Percentiles rank a stretch among this genome's conserved stretches.
Evolutionary conservation across 768 basidiomycete species (phyloP).

Genomic region (Leucosporidium yakuticum): DNA sequence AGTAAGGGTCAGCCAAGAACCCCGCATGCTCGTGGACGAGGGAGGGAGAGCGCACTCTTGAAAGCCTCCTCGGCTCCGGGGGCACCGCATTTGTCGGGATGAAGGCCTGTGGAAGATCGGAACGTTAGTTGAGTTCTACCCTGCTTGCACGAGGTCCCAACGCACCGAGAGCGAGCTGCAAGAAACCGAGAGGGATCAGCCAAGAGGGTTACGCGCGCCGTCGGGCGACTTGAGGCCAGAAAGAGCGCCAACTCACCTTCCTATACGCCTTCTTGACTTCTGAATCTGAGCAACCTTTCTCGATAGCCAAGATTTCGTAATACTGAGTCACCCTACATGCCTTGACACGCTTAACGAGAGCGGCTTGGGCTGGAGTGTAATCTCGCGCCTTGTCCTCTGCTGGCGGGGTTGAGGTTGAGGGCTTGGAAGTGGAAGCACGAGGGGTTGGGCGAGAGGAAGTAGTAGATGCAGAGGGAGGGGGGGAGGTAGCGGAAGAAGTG

Average conservation of each 20-base stretch:
- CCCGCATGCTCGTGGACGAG: neutral
- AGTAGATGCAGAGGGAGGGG: neutral
- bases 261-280: conserved; percentile 93
- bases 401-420: neutral
- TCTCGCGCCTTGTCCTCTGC: neutral
- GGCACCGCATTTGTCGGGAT: conserved; percentile 90
- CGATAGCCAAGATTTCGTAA: conserved; percentile 80
- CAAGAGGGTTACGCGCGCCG: too few relatives aligned
- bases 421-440: neutral
- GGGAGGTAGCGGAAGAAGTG: conserved; percentile 42
- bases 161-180: conserved; percentile 22
- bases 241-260: conserved; percentile 56
- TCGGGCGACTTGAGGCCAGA: neutral
- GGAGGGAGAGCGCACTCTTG: conserved; percentile 62
- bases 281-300: conserved; percentile 70
- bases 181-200: neutral
- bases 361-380: conserved; percentile 49
- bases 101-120: conserved; percentile 52
- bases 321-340: conserved; percentile 82
- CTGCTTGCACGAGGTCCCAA: too few relatives aligned
- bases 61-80: conserved; percentile 97
- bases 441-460: neutral
- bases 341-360: conserved; percentile 77
- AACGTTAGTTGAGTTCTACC: neutral
- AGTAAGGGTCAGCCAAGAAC: neutral